Evolutionary conservation across 352 stramenopile species (phyloP), one percentile per base, ranked within the genome.

Genomic region (Phytophthora brassicae): DNA sequence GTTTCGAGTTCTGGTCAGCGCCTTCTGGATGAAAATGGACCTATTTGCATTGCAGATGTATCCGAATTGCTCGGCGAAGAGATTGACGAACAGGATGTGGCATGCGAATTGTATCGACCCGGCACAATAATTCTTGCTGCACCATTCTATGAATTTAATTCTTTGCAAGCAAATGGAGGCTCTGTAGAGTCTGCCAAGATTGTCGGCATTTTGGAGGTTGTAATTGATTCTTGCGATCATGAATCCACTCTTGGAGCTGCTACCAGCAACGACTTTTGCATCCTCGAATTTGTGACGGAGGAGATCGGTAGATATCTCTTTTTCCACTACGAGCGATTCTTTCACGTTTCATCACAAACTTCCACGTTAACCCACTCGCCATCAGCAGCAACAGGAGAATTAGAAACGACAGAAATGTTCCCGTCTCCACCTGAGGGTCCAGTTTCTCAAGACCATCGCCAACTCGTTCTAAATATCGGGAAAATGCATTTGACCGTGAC

Each of bases 321-420:
- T 39, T 93, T 90, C 47, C 80, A 93, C 55, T 93, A 89, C 50
- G 68, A 81, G 11, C 67, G 70, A 23, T 91, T 91, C 56, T 90
- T 93, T 61, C 24, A 60, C 1, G 71, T 87, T 2, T 53, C 59
- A 16, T 4, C 51, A 31, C 38, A 51, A 13, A 2, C 26, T 19
- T 39, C 44, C 22, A 13, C 17, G 1, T 14, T 17, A 43, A 13
- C 52, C 31, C 38, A 54, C 46, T n/a, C 47, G 8, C 56, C 56
- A 16, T 55, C 63, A 16, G 14, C 45, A 12, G 19, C 23, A 12
- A 48, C 47, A 22, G 36, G 22, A 23, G 60, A 66, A 29, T 26
- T 54, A 5, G 48, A 43, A 2, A 62, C 26, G 29, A 67, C 68
- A 0, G 64, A 77, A 20, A 16, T 59, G 36, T 74, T 77, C 24